Evolutionary conservation across 2,329 filamentous ascomycete species (phyloP).

Genomic region (Trichoderma sp.): DNA sequence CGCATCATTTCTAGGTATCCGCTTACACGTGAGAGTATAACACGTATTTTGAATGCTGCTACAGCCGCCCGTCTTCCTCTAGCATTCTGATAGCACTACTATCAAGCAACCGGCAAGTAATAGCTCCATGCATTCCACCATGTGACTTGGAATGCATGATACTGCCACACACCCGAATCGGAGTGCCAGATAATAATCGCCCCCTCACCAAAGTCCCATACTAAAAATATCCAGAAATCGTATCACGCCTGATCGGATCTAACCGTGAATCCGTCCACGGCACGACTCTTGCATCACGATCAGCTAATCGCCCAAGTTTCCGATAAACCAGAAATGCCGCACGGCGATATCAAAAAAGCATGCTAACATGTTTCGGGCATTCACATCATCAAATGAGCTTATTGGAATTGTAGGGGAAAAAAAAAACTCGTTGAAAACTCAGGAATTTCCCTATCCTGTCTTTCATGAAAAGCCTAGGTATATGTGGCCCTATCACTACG

Average conservation of each 20-base stretch:
- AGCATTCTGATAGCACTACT: no score
- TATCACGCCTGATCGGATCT: not conserved
- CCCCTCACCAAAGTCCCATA: not conserved
- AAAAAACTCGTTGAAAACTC: not conserved
- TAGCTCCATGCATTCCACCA: no score
- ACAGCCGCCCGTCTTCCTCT: no score
- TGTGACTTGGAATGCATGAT: no score
- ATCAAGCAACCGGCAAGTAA: no score
- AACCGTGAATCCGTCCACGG: not conserved
- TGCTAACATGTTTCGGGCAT: no score
- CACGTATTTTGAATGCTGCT: no score
- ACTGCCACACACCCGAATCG: no score
- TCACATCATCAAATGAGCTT: not conserved
- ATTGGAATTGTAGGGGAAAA: not conserved
- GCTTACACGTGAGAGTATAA: no score
- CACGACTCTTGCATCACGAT: not conserved
- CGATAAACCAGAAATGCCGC: not conserved
- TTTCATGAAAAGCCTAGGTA: not conserved
- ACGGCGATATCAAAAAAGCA: not conserved
- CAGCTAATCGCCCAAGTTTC: not conserved
- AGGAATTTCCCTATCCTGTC: constrained; percentile 3
- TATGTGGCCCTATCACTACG: constrained; percentile 6
- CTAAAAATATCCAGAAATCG: not conserved
- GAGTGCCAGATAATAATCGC: no score
- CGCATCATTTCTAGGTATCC: no score